Evolutionary conservation across 2,329 filamentous ascomycete genomes (phyloP).

Genomic region (Emergomyces pasteurianus): DNA sequence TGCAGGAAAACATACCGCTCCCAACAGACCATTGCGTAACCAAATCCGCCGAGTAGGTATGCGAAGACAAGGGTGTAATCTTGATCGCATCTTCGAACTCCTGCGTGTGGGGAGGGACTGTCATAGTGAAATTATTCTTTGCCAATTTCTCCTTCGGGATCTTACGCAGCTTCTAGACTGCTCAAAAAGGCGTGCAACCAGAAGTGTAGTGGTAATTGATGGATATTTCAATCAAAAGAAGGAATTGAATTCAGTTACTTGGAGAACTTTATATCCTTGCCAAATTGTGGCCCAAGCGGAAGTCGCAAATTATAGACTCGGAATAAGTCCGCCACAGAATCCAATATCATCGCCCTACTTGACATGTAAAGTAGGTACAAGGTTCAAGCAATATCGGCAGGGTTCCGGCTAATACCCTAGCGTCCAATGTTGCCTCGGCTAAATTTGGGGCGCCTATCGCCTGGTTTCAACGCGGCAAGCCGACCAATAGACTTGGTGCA

Average conservation of each 20-base stretch:
- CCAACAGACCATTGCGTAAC: not conserved
- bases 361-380: too few relatives aligned
- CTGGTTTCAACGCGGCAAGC: not conserved
- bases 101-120: not conserved
- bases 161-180: too few relatives aligned
- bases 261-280: not conserved
- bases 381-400: not conserved
- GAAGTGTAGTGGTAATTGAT: not conserved
- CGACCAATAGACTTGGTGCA: not conserved
- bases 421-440: not conserved
- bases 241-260: not conserved
- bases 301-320: not conserved
- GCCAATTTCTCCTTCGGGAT: not conserved
- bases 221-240: not conserved
- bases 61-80: not conserved
- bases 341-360: not conserved
- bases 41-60: constrained; percentile 1
- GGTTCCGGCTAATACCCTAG: not conserved
- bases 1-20: not conserved
- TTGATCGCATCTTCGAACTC: not conserved
- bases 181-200: not conserved
- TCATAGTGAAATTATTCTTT: not conserved
- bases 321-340: not conserved
- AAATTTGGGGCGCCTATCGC: not conserved
- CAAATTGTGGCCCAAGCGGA: not conserved